A percentile compares a stretch with the other conserved stretches of the same genome.
Conservation (phyloP, 2,329 filamentous ascomycete genomes). For the Pyrenophora seminiperda region DNA sequence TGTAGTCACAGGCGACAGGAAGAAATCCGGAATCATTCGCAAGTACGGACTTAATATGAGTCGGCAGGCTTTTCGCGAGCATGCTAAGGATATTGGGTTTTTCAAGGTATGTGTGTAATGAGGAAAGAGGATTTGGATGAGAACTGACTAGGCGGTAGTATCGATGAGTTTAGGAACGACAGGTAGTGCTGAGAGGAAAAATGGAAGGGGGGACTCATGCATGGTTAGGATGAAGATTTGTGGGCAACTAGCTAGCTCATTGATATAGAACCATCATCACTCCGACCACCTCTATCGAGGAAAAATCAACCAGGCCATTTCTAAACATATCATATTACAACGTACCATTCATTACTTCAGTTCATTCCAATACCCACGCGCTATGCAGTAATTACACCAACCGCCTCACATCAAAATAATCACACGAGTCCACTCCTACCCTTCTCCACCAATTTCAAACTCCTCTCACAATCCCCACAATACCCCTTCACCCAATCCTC, state of each 20-base stretch:
- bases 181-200: too few species aligned
- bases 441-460: conserved; percentile 18
- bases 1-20: conserved; percentile 36
- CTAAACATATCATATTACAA: too few species aligned
- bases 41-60: conserved; percentile 93
- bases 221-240: too few species aligned
- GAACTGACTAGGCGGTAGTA: neutral
- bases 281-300: too few species aligned
- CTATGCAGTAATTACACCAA: neutral
- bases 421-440: conserved; percentile 14
- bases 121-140: neutral
- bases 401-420: neutral
- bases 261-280: too few species aligned
- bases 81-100: conserved; percentile 69
- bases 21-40: conserved; percentile 88
- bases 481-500: conserved; percentile 64
- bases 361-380: neutral
- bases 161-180: neutral
- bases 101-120: conserved; percentile 59
- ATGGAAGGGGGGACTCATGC: too few species aligned
- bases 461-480: conserved; percentile 64
- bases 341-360: too few species aligned
- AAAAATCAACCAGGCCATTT: too few species aligned
- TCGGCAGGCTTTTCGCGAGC: conserved; percentile 71
- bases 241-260: too few species aligned